Evolutionary conservation across 2,329 filamentous ascomycete genomes (phyloP), one percentile per base, ranked within the genome.

Genomic region (Diplodia mutila): DNA sequence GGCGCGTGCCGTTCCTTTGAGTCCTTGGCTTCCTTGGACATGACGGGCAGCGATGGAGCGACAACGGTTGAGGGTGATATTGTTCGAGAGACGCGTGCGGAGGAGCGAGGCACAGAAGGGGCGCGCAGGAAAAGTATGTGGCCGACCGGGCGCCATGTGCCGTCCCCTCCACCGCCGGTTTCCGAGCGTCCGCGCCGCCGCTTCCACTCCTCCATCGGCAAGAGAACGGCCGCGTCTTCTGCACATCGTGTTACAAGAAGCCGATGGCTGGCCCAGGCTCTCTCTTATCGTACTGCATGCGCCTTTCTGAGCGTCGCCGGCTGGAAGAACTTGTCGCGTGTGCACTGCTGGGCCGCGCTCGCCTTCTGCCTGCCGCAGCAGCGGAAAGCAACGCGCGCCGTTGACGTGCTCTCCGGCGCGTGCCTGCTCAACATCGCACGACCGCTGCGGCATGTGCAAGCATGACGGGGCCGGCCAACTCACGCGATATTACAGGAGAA

Each of bases 1-100:
- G 66, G 65, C 54, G 64, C 64, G 37, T 66, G 64, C 6, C 64
- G 64, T 54, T 66, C 64, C 64, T 66, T 66, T 29, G 64, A 27
- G 42, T 66, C 64, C 39, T 51, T 59, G 18, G 53, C 14, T 32
- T 66, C 64, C 27, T 66, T 66, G 39, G 64, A 57, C 64, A 66
- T 66, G 42, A 46, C 53, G 53, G 39, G 21, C n/a, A 23, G 27
- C 23, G 25, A 51, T 37, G 46, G 42, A 34, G 9, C 8, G 46
- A 37, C 59, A 57, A 39, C 16, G 39, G 37, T n/a, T 18, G 59
- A 34, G 42, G 42, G 59, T 66, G 64, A 52, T 66, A 66, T 51
- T 66, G 64, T 66, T 18, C 39, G 52, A 42, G 34, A 23, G 51
- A 66, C 52, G 63, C 51, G 39, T 34, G 52, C n/a, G 64, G 48